These are phyloP conservation scores for Penicillium sp. DNA, from an alignment of 2,329 filamentous ascomycete species.

Conservation along the genomic window DNA sequence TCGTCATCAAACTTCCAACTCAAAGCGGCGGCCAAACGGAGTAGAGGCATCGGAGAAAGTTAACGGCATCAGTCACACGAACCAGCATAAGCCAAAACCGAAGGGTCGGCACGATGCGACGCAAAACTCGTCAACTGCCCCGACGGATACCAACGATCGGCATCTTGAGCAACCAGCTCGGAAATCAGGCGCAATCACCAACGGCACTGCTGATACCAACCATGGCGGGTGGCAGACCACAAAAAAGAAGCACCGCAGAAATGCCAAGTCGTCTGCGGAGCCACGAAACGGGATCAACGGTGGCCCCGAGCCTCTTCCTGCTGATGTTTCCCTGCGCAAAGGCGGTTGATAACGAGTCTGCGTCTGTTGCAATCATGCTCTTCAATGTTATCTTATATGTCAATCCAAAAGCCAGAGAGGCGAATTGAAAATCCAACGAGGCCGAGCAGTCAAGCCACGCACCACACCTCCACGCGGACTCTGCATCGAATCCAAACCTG, in stretches of 20 bases:
- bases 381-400: no score
- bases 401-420: no score
- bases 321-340: constrained; percentile 46
- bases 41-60: constrained; percentile 33
- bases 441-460: no score
- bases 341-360: constrained; percentile 38
- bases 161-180: constrained; percentile 27
- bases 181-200: constrained; percentile 25
- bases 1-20: constrained; percentile 29
- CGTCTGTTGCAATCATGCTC: no score
- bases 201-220: constrained; percentile 26
- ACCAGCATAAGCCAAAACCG: constrained; percentile 34
- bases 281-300: constrained; percentile 27
- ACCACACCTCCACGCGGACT: no score
- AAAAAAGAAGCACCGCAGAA: constrained; percentile 44
- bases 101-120: constrained; percentile 34
- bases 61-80: constrained; percentile 34
- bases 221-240: constrained; percentile 46
- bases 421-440: no score
- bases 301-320: constrained; percentile 40
- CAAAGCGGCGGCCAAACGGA: constrained; percentile 34
- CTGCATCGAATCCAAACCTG: no score
- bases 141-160: constrained; percentile 32
- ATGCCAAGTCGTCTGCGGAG: constrained; percentile 36
- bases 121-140: constrained; percentile 16